These are phyloP conservation scores for Aspergillus asperescens DNA, from an alignment of 495 filamentous ascomycete genomes.

Conservation along the genomic window DNA sequence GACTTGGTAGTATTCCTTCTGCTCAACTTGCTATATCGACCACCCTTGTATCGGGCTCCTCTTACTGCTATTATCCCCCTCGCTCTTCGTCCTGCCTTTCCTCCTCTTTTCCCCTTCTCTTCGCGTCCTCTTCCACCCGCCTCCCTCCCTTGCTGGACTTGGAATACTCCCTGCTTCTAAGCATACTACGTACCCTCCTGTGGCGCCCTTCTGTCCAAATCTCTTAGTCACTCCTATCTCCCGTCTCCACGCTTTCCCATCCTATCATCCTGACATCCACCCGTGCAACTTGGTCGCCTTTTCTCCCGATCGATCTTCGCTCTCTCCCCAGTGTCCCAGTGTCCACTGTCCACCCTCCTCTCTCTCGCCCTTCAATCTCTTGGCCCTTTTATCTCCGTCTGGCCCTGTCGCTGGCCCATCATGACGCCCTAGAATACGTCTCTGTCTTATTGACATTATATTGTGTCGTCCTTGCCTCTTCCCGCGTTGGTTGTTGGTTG, in stretches of 20 bases:
- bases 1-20: no score
- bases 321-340: slow-evolving; percentile 17
- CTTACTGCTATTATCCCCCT: neutral
- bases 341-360: slow-evolving; percentile 9
- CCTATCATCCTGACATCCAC: neutral
- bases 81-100: slow-evolving; percentile 2
- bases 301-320: slow-evolving; percentile 6
- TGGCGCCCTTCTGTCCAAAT: no score
- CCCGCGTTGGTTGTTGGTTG: slow-evolving; percentile 13
- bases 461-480: slow-evolving; percentile 10
- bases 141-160: neutral
- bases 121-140: neutral
- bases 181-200: no score
- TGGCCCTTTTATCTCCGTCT: slow-evolving; percentile 22
- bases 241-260: slow-evolving; percentile 2
- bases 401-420: slow-evolving; percentile 24
- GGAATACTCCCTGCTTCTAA: no score
- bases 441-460: slow-evolving; percentile 14
- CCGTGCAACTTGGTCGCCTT: slow-evolving; percentile 9
- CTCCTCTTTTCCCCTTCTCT: slow-evolving; percentile 2
- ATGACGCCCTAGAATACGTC: slow-evolving; percentile 23
- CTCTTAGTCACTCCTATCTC: slow-evolving; percentile 6
- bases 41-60: no score
- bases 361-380: slow-evolving; percentile 8
- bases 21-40: no score